Base-by-base conservation (phyloP, 1,284 basidiomycete species). In the Amylostereum chailletii region DNA sequence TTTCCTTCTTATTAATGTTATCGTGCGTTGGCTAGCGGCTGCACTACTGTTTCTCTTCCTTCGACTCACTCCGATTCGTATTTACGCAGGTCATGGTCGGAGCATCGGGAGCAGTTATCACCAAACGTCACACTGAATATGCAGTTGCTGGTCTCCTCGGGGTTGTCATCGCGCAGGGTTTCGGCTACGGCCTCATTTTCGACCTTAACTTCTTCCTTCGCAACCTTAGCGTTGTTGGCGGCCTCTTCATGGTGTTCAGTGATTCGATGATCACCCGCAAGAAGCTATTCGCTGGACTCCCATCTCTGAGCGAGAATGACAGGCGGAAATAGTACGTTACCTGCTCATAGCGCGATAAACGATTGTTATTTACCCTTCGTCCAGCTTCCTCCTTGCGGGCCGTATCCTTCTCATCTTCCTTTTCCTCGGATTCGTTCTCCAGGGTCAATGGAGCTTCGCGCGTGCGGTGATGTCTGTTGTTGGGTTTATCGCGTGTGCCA, bases 121-220 rank as follows among this genome's bases (percentile, higher is more conserved):
- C 80, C 55, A 94, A 94, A 69, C 83, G 84, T 54, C 82, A 87
- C 72, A 87, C 93, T 1, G 92, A 96, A 70, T 85, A 83, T 66
- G 87, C 93, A 19, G 90, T 94, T 55, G 84, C 83, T 42, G 93
- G 92, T 54, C 86, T 99, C 46, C 77, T 99, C 48, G 77, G 74
- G 51, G 96, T 99, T 39, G 94, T 99, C 48, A 71, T 99, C 58
- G 82, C 94, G 51, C 96, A 99, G 71, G 96, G 90, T 59, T 69
- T 64, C 67, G 68, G 66, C 36, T 70, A 65, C 53, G 69, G 66
- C 39, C 72, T 70, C 34, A 75, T 76, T 58, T 77, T 75, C 45
- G 96, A 99, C 76, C 76, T 98, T 63, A 98, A 92, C 71, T 99
- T 99, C 79, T 99, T 99, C 91, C 86, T 99, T 42, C 79, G 68